Evolutionary conservation across 2,329 filamentous ascomycete genomes (phyloP).

Genomic region (Sporothrix pseudoabietina): DNA sequence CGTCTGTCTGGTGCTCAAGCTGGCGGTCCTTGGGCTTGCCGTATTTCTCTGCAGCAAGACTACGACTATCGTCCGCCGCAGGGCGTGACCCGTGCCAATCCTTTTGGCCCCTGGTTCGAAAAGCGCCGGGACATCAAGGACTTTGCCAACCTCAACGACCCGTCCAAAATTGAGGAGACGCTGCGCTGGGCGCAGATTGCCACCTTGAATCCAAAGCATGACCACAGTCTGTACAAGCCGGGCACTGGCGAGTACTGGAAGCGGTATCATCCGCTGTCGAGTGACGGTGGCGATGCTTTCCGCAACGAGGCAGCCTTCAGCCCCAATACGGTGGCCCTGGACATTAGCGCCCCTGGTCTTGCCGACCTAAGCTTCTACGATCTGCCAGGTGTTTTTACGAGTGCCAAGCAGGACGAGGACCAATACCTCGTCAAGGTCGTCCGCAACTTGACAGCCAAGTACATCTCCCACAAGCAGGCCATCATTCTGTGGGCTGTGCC

Average conservation of each 20-base stretch:
- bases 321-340: constrained; percentile 76
- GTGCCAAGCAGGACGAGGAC: constrained; percentile 64
- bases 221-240: constrained; percentile 58
- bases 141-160: constrained; percentile 66
- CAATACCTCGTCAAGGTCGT: constrained; percentile 72
- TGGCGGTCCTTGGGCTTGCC: constrained; percentile 62
- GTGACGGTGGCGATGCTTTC: constrained; percentile 36
- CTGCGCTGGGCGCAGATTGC: constrained; percentile 77
- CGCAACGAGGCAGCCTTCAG: constrained; percentile 68
- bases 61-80: constrained; percentile 47
- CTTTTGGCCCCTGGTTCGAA: constrained; percentile 67
- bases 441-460: constrained; percentile 67
- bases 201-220: constrained; percentile 66
- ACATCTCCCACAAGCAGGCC: constrained; percentile 68
- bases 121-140: constrained; percentile 52
- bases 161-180: constrained; percentile 64
- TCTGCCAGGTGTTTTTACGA: constrained; percentile 78
- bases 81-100: constrained; percentile 51
- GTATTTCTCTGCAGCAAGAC: constrained; percentile 65
- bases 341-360: constrained; percentile 71
- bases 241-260: constrained; percentile 37
- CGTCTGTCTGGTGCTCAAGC: constrained; percentile 60
- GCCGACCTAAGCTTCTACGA: constrained; percentile 82
- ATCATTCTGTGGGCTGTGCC: constrained; percentile 76
- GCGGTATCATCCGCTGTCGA: constrained; percentile 36